Base-by-base conservation (phyloP, 2,329 filamentous ascomycete species). In the Nigrospora osmanthi region DNA sequence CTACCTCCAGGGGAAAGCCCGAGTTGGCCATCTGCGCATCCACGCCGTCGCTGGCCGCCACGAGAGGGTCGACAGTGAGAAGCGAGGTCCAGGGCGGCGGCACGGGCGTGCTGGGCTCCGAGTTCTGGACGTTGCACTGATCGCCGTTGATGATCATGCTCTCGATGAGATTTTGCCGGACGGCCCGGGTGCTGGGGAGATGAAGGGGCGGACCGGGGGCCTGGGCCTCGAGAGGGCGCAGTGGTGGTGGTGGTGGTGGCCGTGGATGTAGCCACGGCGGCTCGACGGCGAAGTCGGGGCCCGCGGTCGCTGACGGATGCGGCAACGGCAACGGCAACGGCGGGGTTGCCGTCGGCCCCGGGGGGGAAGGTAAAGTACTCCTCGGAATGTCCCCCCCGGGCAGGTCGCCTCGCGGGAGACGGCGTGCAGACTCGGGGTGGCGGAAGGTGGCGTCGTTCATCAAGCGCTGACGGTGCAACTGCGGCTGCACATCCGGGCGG, bases 101-200 rank as follows among this genome's bases (percentile, higher is more conserved):
- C 6, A 43, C 31, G 2, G 57, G 50, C 16, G 49, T 49, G 0
- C 47, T 17, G 32, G 57, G 49, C 16, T 47, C 47, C n/a, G 55
- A 47, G 28, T 6, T 39, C 35, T 56, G 58, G 23, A 62, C 53
- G 19, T 58, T 58, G 52, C 58, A 62, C 43, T 60, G 58, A 16
- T 51, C 51, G 40, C 54, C 54, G 28, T 56, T 56, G 17, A 58
- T 52, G 33, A 62, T 54, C 58, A 62, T 62, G 12, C 42, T 53
- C 35, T 55, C 50, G 39, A 62, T 44, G 3, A 59, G 47, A 38
- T 51, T 49, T 19, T 43, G 42, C 14, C 42, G 39, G 9, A 53
- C 31, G 33, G 49, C 49, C 12, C 54, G 54, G 37, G 50, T 47
- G 32, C 51, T 56, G 10, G 53, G 47, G 17, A 48, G 39, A 32